phyloP scores from a whole-genome alignment of 306 rosid genomes.

The Fagus crenata region DNA sequence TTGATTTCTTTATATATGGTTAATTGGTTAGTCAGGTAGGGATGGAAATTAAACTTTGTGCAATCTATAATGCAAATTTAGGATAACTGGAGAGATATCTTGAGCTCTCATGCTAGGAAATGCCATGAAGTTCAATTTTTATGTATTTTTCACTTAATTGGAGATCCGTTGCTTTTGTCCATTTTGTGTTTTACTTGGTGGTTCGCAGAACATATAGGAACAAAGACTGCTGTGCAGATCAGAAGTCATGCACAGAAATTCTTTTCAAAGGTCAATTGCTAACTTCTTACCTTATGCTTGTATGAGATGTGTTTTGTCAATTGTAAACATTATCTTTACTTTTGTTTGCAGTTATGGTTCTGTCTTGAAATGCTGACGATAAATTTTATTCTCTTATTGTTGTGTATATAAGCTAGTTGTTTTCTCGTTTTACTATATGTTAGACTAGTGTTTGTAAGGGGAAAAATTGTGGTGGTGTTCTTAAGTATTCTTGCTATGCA shows the following conservation, averaged over 20 bases:
- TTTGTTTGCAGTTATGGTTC: slow-evolving; percentile 22
- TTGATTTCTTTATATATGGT: slow-evolving; percentile 24
- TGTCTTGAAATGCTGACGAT: slow-evolving; percentile 15
- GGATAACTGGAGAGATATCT: not conserved
- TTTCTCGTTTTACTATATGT: not conserved
- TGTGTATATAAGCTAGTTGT: not conserved
- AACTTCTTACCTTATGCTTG: slow-evolving; percentile 46
- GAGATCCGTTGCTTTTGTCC: slow-evolving; percentile 22
- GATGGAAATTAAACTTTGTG: not conserved
- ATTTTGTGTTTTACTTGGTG: slow-evolving; percentile 34
- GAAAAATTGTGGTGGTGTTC: not conserved
- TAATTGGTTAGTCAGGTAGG: slow-evolving; percentile 3
- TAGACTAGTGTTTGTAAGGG: not conserved
- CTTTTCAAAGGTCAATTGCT: slow-evolving; percentile 86
- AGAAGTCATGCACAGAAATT: slow-evolving; percentile 99
- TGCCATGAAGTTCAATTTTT: slow-evolving; percentile 19
- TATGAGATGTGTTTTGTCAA: slow-evolving; percentile 18
- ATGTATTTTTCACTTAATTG: slow-evolving; percentile 32
- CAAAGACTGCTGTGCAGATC: slow-evolving; percentile 99
- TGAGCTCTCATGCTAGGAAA: slow-evolving; percentile 23
- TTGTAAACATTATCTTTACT: slow-evolving; percentile 18
- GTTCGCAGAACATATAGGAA: slow-evolving; percentile 90
- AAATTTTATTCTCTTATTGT: not conserved
- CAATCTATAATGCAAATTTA: not conserved
- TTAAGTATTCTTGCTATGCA: not conserved